Evolutionary conservation across 129 eudicot species (phyloP), one percentile per base, ranked within the genome.

Genomic region (Flaveria sonorensis): DNA sequence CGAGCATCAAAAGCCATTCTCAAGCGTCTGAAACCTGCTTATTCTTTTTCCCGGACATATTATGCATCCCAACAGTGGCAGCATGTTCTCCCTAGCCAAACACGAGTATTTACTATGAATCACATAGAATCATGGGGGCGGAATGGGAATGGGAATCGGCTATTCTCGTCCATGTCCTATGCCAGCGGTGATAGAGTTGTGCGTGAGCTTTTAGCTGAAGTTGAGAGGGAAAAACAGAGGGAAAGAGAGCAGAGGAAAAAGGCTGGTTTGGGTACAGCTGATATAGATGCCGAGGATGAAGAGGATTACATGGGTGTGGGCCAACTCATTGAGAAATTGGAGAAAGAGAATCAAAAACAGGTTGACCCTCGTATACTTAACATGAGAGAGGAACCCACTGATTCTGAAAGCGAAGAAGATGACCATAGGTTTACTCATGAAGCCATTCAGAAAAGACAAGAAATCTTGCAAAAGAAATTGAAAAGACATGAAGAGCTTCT

Each of bases 261-360:
- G 50, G 82, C 85, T 7, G 97, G 93, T 1, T 76, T 92, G 15
- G 86, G 81, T 39, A 86, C 92, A 0, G 87, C 93, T 7, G 96
- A 88, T 62, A 83, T 86, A 21, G 98, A 88, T 20, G 90, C 89
- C 6, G 98, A 90, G 61, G 92, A 85, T 3, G 81, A 87, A 10
- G 96, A 85, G 80, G 97, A 92, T 87, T 89, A 73, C 81, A 74
- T 89, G 89, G 96, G 96, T 7, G 91, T 92, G 43, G 84, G 85
- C 5, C 83, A 87, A 3, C 75, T 80, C 18, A 89, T 92, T 67
- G 97, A 82, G 76, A 92, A 86, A 75, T 71, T 87, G n/a, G 91
- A 89, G 75, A 89, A 86, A 62, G 77, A 84, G 85, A 81, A 76
- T 24, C 69, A 30, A 6, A 86, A 83, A 13, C 78, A 80, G 5